Percentiles rank a stretch among this genome's conserved stretches.
Evolutionary conservation across 2,329 filamentous ascomycete genomes (phyloP).

Genomic region (Trichoderma sp.): DNA sequence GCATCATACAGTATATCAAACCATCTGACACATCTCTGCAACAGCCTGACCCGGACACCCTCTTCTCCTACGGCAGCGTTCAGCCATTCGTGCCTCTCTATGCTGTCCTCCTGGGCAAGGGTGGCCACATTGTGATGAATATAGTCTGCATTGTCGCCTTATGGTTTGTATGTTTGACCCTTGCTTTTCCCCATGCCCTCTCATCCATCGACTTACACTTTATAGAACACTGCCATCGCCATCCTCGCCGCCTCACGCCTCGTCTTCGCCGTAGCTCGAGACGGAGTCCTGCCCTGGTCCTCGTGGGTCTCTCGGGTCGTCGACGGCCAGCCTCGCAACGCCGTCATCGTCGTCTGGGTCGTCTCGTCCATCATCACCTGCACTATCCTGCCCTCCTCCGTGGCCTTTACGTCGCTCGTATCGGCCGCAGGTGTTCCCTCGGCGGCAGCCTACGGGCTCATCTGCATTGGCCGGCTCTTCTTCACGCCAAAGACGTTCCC

Average conservation of each 20-base stretch:
- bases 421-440: conserved; percentile 55
- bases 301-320: conserved; percentile 57
- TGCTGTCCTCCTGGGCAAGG: conserved; percentile 55
- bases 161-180: conserved; percentile 48
- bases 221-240: conserved; percentile 59
- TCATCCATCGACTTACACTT: too few relatives aligned
- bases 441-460: conserved; percentile 54
- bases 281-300: conserved; percentile 62
- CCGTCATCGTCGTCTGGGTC: conserved; percentile 59
- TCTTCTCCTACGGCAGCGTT: conserved; percentile 56
- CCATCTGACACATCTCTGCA: background rate
- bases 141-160: conserved; percentile 54
- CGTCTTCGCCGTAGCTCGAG: conserved; percentile 63
- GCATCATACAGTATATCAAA: background rate
- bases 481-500: conserved; percentile 51
- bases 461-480: conserved; percentile 50
- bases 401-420: conserved; percentile 56
- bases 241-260: conserved; percentile 61
- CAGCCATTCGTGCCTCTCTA: conserved; percentile 63
- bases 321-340: conserved; percentile 60
- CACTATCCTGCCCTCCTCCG: conserved; percentile 58
- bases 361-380: conserved; percentile 58
- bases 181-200: background rate
- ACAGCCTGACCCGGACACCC: conserved; percentile 52
- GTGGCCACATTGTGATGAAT: conserved; percentile 63